Evolutionary conservation across 2,329 filamentous ascomycete species (phyloP).

Genomic region (Trichoderma harzianum): DNA sequence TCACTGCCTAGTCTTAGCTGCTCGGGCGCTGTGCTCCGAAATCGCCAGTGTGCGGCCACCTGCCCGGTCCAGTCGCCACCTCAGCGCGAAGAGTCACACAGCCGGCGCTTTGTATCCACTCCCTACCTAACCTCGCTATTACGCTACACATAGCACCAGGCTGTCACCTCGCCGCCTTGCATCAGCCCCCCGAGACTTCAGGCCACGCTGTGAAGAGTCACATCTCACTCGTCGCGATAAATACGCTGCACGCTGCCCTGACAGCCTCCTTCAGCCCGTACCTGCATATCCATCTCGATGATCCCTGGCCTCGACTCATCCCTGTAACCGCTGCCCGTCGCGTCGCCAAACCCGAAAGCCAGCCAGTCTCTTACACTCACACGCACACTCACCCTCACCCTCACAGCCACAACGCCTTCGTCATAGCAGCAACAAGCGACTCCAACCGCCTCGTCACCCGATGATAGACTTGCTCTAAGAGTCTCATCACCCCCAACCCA

Average conservation of each 20-base stretch:
- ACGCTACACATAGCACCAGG: constrained; percentile 22
- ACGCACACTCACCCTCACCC: background rate
- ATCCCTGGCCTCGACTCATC: constrained; percentile 13
- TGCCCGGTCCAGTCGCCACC: constrained; percentile 36
- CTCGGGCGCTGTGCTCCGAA: constrained; percentile 34
- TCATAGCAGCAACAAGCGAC: constrained; percentile 14
- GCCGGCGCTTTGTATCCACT: constrained; percentile 24
- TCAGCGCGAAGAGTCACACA: constrained; percentile 37
- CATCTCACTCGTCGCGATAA: constrained; percentile 30
- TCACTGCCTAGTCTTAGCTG: constrained; percentile 18
- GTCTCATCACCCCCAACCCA: constrained; percentile 13
- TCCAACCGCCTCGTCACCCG: constrained; percentile 19
- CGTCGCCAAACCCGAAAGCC: constrained; percentile 12
- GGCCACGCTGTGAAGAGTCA: constrained; percentile 30
- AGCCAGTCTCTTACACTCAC: background rate
- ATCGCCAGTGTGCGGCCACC: constrained; percentile 36
- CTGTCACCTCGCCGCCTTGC: constrained; percentile 25
- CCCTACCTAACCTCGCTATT: constrained; percentile 11
- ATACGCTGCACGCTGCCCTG: constrained; percentile 23
- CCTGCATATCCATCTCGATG: constrained; percentile 31
- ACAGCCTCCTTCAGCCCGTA: constrained; percentile 24
- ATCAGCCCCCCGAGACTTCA: constrained; percentile 34
- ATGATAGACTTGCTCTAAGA: constrained; percentile 36
- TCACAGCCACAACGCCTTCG: constrained; percentile 14
- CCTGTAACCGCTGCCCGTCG: constrained; percentile 3